Evolutionary conservation across 1,139 yeast species (phyloP).

Genomic region (Yamadazyma dendronema): DNA sequence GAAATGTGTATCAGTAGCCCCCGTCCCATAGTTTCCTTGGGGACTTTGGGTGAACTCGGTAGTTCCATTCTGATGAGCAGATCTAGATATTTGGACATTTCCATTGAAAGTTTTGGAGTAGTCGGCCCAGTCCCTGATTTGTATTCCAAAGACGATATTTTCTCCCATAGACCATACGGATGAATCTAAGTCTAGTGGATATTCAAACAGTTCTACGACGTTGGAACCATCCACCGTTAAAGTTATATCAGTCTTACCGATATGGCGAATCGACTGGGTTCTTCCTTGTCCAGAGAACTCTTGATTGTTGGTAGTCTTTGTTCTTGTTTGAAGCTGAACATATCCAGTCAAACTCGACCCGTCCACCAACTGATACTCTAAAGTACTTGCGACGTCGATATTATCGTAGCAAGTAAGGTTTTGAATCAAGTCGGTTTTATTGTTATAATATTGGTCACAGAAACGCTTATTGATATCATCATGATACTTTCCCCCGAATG

Average conservation of each 20-base stretch:
- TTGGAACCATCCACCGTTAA: not conserved
- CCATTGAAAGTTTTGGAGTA: not conserved
- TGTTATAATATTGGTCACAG: not conserved
- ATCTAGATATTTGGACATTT: not conserved
- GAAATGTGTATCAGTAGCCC: constrained; percentile 39
- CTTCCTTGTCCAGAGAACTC: not conserved
- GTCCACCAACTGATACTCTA: constrained; percentile 10
- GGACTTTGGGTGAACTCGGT: constrained; percentile 45
- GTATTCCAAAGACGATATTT: constrained; percentile 5
- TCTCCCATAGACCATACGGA: constrained; percentile 20
- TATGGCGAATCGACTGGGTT: constrained; percentile 5
- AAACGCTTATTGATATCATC: not conserved
- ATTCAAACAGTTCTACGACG: not conserved
- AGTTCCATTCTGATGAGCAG: constrained; percentile 42
- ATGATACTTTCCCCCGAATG: constrained; percentile 31
- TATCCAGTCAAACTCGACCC: constrained; percentile 19
- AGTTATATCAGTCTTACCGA: constrained; percentile 1
- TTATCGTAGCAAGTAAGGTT: constrained; percentile 22
- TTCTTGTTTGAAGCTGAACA: not conserved
- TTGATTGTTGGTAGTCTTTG: constrained; percentile 7
- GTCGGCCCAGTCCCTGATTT: constrained; percentile 2
- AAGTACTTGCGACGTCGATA: constrained; percentile 25
- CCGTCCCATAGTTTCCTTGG: constrained; percentile 52
- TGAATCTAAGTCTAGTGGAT: constrained; percentile 7
- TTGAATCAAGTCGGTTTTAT: constrained; percentile 1